Evolutionary conservation across 1,284 basidiomycete genomes (phyloP).

Genomic region (Trichosporon asahii): DNA sequence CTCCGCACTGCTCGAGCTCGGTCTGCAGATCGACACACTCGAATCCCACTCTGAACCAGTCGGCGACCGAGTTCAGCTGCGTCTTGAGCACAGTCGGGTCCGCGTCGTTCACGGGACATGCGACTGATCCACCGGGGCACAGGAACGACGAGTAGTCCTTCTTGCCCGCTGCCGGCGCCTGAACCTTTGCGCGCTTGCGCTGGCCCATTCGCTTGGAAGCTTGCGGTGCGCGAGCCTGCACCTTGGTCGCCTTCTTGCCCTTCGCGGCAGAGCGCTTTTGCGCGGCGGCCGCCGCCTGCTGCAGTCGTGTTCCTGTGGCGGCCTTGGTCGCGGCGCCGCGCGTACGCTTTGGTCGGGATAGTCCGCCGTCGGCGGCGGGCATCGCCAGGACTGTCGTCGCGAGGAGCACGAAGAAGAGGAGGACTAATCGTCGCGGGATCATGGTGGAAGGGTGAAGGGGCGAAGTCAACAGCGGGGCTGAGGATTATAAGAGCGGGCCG

Average conservation of each 20-base stretch:
- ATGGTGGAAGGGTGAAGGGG: not conserved
- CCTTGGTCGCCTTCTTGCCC: constrained; percentile 21
- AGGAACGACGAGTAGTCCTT: constrained; percentile 53
- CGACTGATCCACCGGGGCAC: constrained; percentile 47
- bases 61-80: constrained; percentile 43
- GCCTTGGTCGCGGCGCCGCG: not conserved
- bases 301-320: not conserved
- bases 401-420: not conserved
- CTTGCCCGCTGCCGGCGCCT: constrained; percentile 36
- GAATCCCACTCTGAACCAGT: constrained; percentile 53
- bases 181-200: constrained; percentile 23
- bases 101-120: constrained; percentile 46
- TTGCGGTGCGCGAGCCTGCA: constrained; percentile 40
- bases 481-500: not conserved
- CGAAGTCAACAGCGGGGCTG: not conserved
- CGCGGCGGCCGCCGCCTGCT: not conserved
- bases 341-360: not conserved
- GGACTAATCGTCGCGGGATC: not conserved
- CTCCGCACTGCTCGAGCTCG: constrained; percentile 51
- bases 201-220: constrained; percentile 47
- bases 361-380: not conserved
- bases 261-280: not conserved
- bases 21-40: constrained; percentile 52
- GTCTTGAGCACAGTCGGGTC: constrained; percentile 30
- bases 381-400: not conserved